phyloP scores from a whole-genome alignment of 2,329 filamentous ascomycete genomes.

The Eutypella sp. region DNA sequence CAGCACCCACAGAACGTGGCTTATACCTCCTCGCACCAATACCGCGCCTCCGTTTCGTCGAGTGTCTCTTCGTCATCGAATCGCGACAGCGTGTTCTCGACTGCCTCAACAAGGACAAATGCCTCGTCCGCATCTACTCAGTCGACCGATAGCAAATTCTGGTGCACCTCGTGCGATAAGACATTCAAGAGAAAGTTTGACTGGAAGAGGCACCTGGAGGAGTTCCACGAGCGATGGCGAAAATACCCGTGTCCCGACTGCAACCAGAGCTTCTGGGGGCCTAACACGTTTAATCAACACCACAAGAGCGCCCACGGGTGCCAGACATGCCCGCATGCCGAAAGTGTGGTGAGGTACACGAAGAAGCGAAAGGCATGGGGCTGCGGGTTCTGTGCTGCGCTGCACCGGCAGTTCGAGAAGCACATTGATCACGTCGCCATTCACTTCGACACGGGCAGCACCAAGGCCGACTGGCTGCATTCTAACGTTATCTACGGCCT shows the following conservation, averaged over 20 bases:
- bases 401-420: conserved; percentile 59
- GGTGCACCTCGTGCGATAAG: conserved; percentile 50
- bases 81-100: conserved; percentile 27
- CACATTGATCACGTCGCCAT: conserved; percentile 63
- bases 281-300: conserved; percentile 64
- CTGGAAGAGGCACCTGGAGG: conserved; percentile 66
- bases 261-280: conserved; percentile 63
- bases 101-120: conserved; percentile 24
- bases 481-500: conserved; percentile 63
- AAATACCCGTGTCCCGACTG: conserved; percentile 65
- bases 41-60: conserved; percentile 26
- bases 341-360: conserved; percentile 58
- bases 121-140: conserved; percentile 21
- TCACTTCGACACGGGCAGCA: conserved; percentile 61
- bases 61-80: conserved; percentile 25
- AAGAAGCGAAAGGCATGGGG: conserved; percentile 63
- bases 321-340: conserved; percentile 60
- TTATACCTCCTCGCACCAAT: conserved; percentile 19
- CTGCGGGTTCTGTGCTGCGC: conserved; percentile 62
- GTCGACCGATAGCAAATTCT: conserved; percentile 24
- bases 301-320: conserved; percentile 62
- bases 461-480: conserved; percentile 63
- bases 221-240: conserved; percentile 64
- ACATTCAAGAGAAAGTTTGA: conserved; percentile 65
- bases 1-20: conserved; percentile 21